Evolutionary conservation across 2,329 filamentous ascomycete species (phyloP).

Genomic region (Aspergillus ruber): DNA sequence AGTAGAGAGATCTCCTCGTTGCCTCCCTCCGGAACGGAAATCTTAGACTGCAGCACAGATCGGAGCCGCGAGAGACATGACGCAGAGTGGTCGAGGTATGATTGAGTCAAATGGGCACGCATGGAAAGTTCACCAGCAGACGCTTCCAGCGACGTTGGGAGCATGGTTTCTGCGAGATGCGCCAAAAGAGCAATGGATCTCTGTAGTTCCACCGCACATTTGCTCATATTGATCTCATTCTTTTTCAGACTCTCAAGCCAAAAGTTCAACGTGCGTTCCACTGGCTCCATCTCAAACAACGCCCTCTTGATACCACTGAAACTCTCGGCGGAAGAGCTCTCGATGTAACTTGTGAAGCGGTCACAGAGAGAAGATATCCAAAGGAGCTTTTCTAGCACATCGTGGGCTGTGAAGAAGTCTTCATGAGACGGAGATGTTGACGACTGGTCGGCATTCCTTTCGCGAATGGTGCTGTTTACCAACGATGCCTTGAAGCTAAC

Average conservation of each 20-base stretch:
- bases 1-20: slow-evolving; percentile 66
- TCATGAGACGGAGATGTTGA: slow-evolving; percentile 63
- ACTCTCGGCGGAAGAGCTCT: slow-evolving; percentile 66
- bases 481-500: slow-evolving; percentile 82
- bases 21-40: slow-evolving; percentile 55
- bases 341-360: slow-evolving; percentile 75
- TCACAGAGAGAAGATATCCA: slow-evolving; percentile 80
- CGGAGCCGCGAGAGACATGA: slow-evolving; percentile 59
- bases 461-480: slow-evolving; percentile 70
- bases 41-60: slow-evolving; percentile 59
- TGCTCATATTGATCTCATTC: slow-evolving; percentile 78
- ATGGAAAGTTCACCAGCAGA: slow-evolving; percentile 76
- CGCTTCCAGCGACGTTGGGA: slow-evolving; percentile 61
- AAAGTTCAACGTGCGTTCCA: slow-evolving; percentile 79
- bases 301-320: slow-evolving; percentile 75
- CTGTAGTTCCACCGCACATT: slow-evolving; percentile 73
- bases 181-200: slow-evolving; percentile 77
- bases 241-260: slow-evolving; percentile 80
- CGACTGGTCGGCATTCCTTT: slow-evolving; percentile 63
- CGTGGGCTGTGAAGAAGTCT: slow-evolving; percentile 71
- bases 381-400: slow-evolving; percentile 76
- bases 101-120: slow-evolving; percentile 69
- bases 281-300: slow-evolving; percentile 79
- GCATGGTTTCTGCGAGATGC: slow-evolving; percentile 77
- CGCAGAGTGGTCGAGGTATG: slow-evolving; percentile 72